Evolutionary conservation across 805 yeast species (phyloP), one percentile per base, ranked within the genome.

Genomic region (Naumovozyma dairenensis): DNA sequence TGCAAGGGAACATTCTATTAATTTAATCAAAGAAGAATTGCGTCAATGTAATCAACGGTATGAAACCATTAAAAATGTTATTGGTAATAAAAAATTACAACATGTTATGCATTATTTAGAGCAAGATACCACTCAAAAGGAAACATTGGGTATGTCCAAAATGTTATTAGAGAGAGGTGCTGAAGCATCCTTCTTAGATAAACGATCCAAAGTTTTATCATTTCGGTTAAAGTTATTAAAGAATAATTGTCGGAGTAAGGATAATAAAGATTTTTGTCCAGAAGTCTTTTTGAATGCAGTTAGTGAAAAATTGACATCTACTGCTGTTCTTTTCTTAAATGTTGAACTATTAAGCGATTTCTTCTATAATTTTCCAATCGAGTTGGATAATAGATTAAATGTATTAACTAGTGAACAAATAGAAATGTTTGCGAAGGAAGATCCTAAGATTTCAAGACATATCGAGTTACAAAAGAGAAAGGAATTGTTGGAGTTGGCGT

Each of bases 331-430:
- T 40, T 92, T 92, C 49, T 63, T 92, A 53, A 92, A 92, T 53
- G 97, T 93, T 36, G 99, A 92, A 59, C 65, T 92, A 36, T 65
- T 92, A 42, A 81, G 94, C 45, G 98, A 93, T 59, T 92, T 92
- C 53, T 93, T 89, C 55, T 92, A 93, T 58, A 85, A 86, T 47
- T 89, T 92, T 59, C 97, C 99, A 2, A 71, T 97, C 38, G 96
- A 86, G 57, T 67, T 92, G 41, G 99, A 92, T 55, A 66, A 67
- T 33, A 75, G 76, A 43, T 69, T 92, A 36, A 65, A 67, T 39
- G 67, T 69, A 27, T 63, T 92, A 49, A 65, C 74, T 6, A 68
- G 69, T 32, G 93, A 84, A 34, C 93, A 87, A 51, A 69, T 92
- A 32, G 96, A 87, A 49, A 61, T 62, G 39, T 84, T 89, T 62